Evolutionary conservation across 805 yeast species (phyloP).

Genomic region (Candida ponderosae): DNA sequence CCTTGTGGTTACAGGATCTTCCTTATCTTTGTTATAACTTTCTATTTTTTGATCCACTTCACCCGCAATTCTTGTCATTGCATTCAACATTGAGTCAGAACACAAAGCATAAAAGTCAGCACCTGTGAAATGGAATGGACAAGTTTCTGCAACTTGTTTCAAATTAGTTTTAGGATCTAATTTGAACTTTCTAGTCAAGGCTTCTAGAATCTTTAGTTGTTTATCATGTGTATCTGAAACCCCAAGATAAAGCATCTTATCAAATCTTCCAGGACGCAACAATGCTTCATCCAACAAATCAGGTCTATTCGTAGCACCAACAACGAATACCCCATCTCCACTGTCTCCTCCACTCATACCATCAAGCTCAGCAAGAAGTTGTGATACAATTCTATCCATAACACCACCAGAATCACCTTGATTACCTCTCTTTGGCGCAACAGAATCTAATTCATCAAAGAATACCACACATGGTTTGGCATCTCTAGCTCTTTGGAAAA

Average conservation of each 20-base stretch:
- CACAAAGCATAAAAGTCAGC: constrained; percentile 97
- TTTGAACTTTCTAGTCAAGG: constrained; percentile 77
- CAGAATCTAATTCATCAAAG: constrained; percentile 95
- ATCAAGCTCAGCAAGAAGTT: constrained; percentile 87
- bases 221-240: constrained; percentile 87
- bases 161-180: constrained; percentile 56
- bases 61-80: constrained; percentile 86
- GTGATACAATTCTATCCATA: constrained; percentile 97
- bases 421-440: constrained; percentile 96
- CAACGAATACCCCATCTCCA: constrained; percentile 90
- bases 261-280: constrained; percentile 90
- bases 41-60: constrained; percentile 62
- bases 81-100: constrained; percentile 92
- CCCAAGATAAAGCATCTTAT: constrained; percentile 89
- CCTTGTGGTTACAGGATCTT: constrained; percentile 50
- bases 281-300: constrained; percentile 92
- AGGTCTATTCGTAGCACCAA: constrained; percentile 98
- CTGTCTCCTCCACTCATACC: constrained; percentile 84
- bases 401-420: constrained; percentile 99
- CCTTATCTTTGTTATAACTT: constrained; percentile 36
- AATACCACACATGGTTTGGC: constrained; percentile 97
- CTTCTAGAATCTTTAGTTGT: constrained; percentile 78
- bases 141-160: constrained; percentile 47
- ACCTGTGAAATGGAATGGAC: constrained; percentile 92
- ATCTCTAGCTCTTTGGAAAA: constrained; percentile 90